Percentiles rank a stretch among this genome's conserved stretches.
phyloP scores from a whole-genome alignment of 2,329 filamentous ascomycete species.

The Botrytis aclada region DNA sequence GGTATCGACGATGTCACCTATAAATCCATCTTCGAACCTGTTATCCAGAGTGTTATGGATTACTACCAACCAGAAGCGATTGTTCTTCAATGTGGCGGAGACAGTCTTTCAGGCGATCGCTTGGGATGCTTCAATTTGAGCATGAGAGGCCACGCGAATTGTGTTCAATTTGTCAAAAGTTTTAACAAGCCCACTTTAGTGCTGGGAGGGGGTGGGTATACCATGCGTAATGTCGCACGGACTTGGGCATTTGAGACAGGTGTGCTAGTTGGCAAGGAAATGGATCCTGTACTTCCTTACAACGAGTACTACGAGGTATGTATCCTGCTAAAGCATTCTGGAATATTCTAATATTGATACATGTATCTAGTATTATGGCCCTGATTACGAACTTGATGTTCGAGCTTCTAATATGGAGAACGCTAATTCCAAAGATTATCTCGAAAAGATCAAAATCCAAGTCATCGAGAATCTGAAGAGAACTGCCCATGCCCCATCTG shows the following conservation, averaged over 20 bases:
- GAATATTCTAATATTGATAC: slow-evolving; percentile 19
- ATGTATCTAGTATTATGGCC: slow-evolving; percentile 76
- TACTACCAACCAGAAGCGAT: slow-evolving; percentile 89
- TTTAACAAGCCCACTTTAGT: slow-evolving; percentile 85
- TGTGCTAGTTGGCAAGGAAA: slow-evolving; percentile 76
- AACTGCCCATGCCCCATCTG: slow-evolving; percentile 80
- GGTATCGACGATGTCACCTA: slow-evolving; percentile 90
- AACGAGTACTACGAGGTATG: slow-evolving; percentile 88
- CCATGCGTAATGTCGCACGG: slow-evolving; percentile 92
- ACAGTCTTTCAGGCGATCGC: slow-evolving; percentile 89
- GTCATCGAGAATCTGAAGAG: slow-evolving; percentile 85
- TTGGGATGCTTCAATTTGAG: slow-evolving; percentile 97
- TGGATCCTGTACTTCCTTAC: slow-evolving; percentile 81
- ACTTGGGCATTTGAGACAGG: slow-evolving; percentile 98
- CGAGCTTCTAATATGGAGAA: slow-evolving; percentile 88
- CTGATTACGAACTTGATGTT: slow-evolving; percentile 87
- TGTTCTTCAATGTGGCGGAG: slow-evolving; percentile 92
- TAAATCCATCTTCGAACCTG: slow-evolving; percentile 85
- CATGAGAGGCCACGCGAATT: slow-evolving; percentile 93
- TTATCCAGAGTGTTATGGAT: slow-evolving; percentile 81
- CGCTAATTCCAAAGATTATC: slow-evolving; percentile 77
- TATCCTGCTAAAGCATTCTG: slow-evolving; percentile 44
- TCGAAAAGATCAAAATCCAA: slow-evolving; percentile 76
- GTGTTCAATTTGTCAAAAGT: slow-evolving; percentile 85
- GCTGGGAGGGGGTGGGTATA: slow-evolving; percentile 93